These are phyloP conservation scores for Sphaerostilbella broomeana DNA, from an alignment of 2,329 filamentous ascomycete species.

Conservation along the genomic window DNA sequence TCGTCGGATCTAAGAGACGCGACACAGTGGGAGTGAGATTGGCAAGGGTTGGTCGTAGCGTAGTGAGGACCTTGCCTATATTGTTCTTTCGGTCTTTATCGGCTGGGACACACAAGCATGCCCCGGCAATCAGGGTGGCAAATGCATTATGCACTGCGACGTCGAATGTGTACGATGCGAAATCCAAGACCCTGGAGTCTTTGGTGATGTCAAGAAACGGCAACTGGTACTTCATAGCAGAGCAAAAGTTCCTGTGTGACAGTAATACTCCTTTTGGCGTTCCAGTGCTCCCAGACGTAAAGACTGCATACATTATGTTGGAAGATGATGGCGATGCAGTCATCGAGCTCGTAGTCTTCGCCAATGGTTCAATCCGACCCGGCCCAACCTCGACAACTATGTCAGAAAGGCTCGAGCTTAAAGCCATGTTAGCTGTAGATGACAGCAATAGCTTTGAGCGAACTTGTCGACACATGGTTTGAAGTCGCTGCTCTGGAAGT, in stretches of 20 bases:
- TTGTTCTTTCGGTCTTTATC: slow-evolving; percentile 45
- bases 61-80: slow-evolving; percentile 33
- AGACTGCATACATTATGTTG: not conserved
- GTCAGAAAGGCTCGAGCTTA: not conserved
- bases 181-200: slow-evolving; percentile 32
- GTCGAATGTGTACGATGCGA: slow-evolving; percentile 43
- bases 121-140: slow-evolving; percentile 36
- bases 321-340: not conserved
- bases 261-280: not conserved
- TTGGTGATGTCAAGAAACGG: not conserved
- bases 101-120: slow-evolving; percentile 45
- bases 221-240: not conserved
- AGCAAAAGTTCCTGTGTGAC: not conserved
- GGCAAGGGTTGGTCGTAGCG: slow-evolving; percentile 35
- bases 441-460: not conserved
- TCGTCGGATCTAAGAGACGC: slow-evolving; percentile 28
- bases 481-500: not conserved
- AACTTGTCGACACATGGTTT: not conserved
- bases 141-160: slow-evolving; percentile 34
- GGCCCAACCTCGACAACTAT: too few species aligned
- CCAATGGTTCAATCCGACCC: too few species aligned
- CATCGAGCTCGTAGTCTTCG: not conserved
- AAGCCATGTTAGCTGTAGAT: not conserved
- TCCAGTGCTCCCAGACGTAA: slow-evolving; percentile 6
- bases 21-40: slow-evolving; percentile 42